Evolutionary conservation across 768 basidiomycete genomes (phyloP), one percentile per base, ranked within the genome.

Genomic region (Boletus rex-veris): DNA sequence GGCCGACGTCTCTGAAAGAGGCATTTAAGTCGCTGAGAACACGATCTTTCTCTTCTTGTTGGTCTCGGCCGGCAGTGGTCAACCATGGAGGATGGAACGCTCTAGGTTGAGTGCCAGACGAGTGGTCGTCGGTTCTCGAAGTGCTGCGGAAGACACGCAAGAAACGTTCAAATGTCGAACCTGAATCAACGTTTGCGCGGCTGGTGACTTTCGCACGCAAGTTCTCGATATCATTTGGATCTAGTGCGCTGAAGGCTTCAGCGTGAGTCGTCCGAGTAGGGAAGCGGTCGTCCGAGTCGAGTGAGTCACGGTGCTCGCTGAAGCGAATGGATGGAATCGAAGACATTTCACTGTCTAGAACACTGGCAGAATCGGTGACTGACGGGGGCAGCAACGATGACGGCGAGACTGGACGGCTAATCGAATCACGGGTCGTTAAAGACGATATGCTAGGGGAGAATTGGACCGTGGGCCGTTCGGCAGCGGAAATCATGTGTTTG

Each of bases 1-100:
- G 67, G 5, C 90, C 90, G 24, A 91, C 90, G 49, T 87, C 88
- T 67, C 84, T 83, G 74, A 92, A 92, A 4, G 88, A 89, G 55
- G 79, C 79, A 56, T 85, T 85, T 26, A 92, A 70, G 58, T 83
- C 85, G 51, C 81, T 79, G 49, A 90, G 82, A 26, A 86, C 82
- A 45, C 82, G 79, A 61, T 84, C 81, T 12, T 83, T 79, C 55
- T 84, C 81, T 64, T 91, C 89, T 52, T 83, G 81, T 65, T 81
- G 80, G 42, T 77, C 77, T 41, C 87, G 80, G 3, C 83, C 79
- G 8, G 82, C 79, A 52, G 87, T 76, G 36, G 76, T 77, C 48
- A 90, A 70, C 90, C 90, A 92, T 7, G 80, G 79, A 15, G 79
- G 80, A 9, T 66, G 68, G 55, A 69, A 77, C 7, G 74, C 58